Percentiles rank a stretch among this genome's conserved stretches.
These are phyloP conservation scores for Leptomonas seymouri DNA, from an alignment of 208 protist genomes.

Conservation along the genomic window DNA sequence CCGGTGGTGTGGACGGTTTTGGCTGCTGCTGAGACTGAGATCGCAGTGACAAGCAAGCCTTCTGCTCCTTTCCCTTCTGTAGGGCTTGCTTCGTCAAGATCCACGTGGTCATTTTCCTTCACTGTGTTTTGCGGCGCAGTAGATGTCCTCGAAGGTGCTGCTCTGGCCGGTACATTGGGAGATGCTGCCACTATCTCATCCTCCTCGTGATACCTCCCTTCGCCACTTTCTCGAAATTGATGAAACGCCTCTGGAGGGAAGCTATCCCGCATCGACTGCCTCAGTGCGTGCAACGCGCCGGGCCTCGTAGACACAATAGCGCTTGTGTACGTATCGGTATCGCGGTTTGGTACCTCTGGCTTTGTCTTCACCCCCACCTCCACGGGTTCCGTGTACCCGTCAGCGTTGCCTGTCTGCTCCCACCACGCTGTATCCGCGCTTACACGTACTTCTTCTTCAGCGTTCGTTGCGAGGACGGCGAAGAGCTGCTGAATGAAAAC, in stretches of 20 bases:
- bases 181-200: neutral
- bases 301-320: neutral
- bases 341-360: neutral
- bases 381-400: constrained; percentile 11
- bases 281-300: constrained; percentile 18
- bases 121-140: too few species aligned
- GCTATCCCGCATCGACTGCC: constrained; percentile 24
- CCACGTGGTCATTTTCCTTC: too few species aligned
- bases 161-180: too few species aligned
- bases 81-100: too few species aligned
- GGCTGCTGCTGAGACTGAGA: too few species aligned
- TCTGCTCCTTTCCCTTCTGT: too few species aligned
- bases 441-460: constrained; percentile 55
- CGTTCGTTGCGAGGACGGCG: constrained; percentile 63
- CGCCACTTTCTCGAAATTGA: neutral
- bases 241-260: constrained; percentile 8
- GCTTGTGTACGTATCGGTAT: neutral
- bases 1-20: too few species aligned
- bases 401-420: constrained; percentile 23
- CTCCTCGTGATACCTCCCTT: neutral
- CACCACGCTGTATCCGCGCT: constrained; percentile 36
- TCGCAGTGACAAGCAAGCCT: too few species aligned
- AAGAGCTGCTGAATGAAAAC: constrained; percentile 73
- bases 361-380: neutral
- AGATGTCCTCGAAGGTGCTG: too few species aligned